phyloP scores from a whole-genome alignment of 2,329 filamentous ascomycete species.

The Cladosporium sp. region DNA sequence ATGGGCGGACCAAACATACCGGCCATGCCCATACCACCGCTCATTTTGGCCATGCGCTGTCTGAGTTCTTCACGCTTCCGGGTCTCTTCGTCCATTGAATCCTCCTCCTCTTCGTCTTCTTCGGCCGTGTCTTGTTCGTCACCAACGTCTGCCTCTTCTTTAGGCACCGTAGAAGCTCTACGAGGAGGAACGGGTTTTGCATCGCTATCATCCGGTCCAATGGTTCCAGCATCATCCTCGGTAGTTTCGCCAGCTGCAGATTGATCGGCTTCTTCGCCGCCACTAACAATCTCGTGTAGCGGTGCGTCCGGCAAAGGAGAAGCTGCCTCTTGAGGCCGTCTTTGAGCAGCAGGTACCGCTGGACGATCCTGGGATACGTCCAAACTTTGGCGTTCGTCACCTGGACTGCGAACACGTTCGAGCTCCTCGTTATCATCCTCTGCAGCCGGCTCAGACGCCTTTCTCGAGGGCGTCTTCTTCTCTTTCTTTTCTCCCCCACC shows the following conservation, averaged over 20 bases:
- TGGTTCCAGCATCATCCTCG: conserved; percentile 61
- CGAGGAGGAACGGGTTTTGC: conserved; percentile 52
- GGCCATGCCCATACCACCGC: conserved; percentile 94
- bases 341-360: conserved; percentile 38
- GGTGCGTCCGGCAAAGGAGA: conserved; percentile 38
- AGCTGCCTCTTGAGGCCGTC: conserved; percentile 41
- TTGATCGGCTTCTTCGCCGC: conserved; percentile 66
- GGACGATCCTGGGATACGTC: conserved; percentile 39
- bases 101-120: conserved; percentile 73
- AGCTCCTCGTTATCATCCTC: conserved; percentile 40
- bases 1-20: conserved; percentile 83
- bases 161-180: conserved; percentile 44
- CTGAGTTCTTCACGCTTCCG: conserved; percentile 83
- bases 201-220: conserved; percentile 74
- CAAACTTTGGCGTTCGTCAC: conserved; percentile 39
- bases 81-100: conserved; percentile 84
- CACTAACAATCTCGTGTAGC: conserved; percentile 57
- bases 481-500: conserved; percentile 84
- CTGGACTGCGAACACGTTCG: conserved; percentile 38
- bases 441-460: conserved; percentile 53
- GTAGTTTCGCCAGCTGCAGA: conserved; percentile 62
- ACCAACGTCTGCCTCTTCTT: conserved; percentile 47
- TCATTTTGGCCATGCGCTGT: conserved; percentile 97
- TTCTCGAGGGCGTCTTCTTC: conserved; percentile 64
- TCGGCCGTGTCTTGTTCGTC: conserved; percentile 50